Evolutionary conservation across 495 filamentous ascomycete genomes (phyloP).

Genomic region (Penicillium odoratum): DNA sequence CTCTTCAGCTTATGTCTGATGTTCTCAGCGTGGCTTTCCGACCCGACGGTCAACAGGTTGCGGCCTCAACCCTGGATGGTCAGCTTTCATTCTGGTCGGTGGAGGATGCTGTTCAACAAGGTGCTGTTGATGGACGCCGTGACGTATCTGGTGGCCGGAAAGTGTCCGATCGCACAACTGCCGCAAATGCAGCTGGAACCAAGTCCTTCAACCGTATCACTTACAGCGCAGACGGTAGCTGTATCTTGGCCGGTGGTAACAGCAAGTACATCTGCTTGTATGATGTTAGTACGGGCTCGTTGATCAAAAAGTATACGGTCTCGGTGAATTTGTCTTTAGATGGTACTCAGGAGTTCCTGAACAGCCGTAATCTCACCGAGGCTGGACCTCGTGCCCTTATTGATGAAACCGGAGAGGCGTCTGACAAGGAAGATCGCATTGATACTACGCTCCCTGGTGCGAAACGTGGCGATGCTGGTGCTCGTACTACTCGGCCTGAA

Average conservation of each 20-base stretch:
- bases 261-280: constrained; percentile 98
- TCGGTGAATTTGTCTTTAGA: constrained; percentile 91
- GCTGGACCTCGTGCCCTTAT: constrained; percentile 80
- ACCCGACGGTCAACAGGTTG: constrained; percentile 86
- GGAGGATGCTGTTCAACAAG: constrained; percentile 77
- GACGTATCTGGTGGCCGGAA: constrained; percentile 93
- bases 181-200: constrained; percentile 83
- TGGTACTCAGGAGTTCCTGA: constrained; percentile 94
- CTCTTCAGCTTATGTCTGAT: constrained; percentile 85
- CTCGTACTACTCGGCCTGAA: constrained; percentile 72
- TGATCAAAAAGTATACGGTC: constrained; percentile 94
- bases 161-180: constrained; percentile 79
- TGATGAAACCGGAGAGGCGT: constrained; percentile 83
- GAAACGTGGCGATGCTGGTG: constrained; percentile 78
- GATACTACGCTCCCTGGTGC: constrained; percentile 86
- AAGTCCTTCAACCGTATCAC: constrained; percentile 85
- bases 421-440: constrained; percentile 81
- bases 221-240: constrained; percentile 89
- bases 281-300: constrained; percentile 79
- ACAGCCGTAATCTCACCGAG: constrained; percentile 87
- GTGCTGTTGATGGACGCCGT: constrained; percentile 80
- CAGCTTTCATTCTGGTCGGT: constrained; percentile 95
- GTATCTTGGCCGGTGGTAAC: constrained; percentile 85
- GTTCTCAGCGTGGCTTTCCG: constrained; percentile 84
- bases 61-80: constrained; percentile 89